Conservation (phyloP, 2,329 filamentous ascomycete species). For the Fusarium sp. region DNA sequence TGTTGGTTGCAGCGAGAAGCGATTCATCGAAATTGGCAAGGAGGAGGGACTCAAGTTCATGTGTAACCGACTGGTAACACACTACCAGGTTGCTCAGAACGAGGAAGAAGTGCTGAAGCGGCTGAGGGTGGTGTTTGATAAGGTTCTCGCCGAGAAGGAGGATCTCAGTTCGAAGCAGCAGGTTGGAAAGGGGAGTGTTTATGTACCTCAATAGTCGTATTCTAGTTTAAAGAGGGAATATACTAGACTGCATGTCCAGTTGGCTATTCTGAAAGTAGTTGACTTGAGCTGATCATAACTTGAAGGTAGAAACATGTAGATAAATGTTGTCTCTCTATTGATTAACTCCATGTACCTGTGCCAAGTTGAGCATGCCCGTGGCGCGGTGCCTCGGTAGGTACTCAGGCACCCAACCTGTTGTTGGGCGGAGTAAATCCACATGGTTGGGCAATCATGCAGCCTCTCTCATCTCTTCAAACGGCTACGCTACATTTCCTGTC, state of each 20-base stretch:
- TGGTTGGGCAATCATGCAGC: neutral
- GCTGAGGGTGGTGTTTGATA: slow-evolving; percentile 66
- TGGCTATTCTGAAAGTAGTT: neutral
- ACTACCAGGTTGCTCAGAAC: slow-evolving; percentile 72
- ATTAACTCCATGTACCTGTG: neutral
- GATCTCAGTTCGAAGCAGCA: slow-evolving; percentile 18
- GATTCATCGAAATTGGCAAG: slow-evolving; percentile 54
- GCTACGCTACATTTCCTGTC: neutral
- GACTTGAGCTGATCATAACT: neutral
- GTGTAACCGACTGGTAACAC: slow-evolving; percentile 59
- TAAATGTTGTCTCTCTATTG: neutral
- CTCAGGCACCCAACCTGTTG: neutral
- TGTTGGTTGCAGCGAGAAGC: slow-evolving; percentile 58
- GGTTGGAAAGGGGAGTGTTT: slow-evolving; percentile 45
- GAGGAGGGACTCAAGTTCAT: slow-evolving; percentile 58
- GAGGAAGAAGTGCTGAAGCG: slow-evolving; percentile 69
- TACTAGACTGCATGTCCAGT: neutral
- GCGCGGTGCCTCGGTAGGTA: neutral
- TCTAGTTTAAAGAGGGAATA: neutral
- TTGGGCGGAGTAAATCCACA: neutral
- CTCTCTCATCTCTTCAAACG: neutral
- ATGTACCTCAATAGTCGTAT: slow-evolving; percentile 32
- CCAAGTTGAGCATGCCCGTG: neutral
- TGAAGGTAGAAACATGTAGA: neutral
- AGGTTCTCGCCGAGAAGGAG: slow-evolving; percentile 44